Base-by-base conservation (phyloP, 257 asterid genomes). In the Mitragyna speciosa region DNA sequence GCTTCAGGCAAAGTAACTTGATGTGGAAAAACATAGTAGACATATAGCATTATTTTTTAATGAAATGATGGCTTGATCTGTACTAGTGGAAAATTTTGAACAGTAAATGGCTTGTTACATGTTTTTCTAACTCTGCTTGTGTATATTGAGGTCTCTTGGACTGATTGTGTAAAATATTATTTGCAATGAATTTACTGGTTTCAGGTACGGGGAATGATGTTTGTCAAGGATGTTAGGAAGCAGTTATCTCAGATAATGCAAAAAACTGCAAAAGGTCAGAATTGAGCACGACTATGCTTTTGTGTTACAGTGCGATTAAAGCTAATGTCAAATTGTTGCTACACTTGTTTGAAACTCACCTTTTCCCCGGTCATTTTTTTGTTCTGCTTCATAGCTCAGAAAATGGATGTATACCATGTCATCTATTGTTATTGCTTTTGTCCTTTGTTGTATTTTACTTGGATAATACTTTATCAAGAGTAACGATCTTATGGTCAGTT, bases 191-290 rank as follows among this genome's bases (percentile, higher is more conserved):
- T 87, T 81, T 87, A 52, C 83, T 87, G 76, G 79, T 86, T 76
- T 76, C 81, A 96, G 99, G 96, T 96, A 81, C 90, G 97, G 30
- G 97, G 98, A 73, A 92, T 96, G 98, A 84, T 80, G 89, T 96
- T 96, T 85, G 97, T 96, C 84, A 91, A 87, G 86, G 91, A 92
- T 83, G 97, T 96, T 43, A 87, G 98, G 88, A 89, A 88, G 78
- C 99, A 96, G 86, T 84, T 96, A 80, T 79, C 93, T 87, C 98
- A 96, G 86, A 96, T 96, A 85, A 96, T 95, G 94, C 96, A 87
- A 85, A 95, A 91, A 88, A 86, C 83, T 83, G 89, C 96, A 11
- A 91, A 88, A 93, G 96, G 98, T 91, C 70, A 75, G 87, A 56
- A 43, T 73, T 82, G 20, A 16, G 12, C 51, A 51, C 12, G 14